Evolutionary conservation across 257 asterid genomes (phyloP).

Genomic region (Solanum pennellii): DNA sequence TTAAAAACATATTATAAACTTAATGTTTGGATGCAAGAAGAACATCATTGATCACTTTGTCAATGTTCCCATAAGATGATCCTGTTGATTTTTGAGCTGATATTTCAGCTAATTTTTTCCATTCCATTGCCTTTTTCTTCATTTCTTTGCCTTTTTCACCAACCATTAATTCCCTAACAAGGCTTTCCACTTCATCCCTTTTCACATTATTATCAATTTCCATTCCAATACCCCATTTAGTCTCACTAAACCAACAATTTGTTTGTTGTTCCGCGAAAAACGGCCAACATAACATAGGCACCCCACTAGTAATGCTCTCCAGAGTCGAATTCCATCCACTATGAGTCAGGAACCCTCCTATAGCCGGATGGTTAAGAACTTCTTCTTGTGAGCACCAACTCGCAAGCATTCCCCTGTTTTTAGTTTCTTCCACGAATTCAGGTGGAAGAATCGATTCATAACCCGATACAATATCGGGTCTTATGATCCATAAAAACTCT

Average conservation of each 20-base stretch:
- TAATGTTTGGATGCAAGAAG: not conserved
- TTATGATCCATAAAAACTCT: conserved; percentile 1
- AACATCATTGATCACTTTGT: not conserved
- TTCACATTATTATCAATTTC: not conserved
- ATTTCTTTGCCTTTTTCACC: conserved; percentile 1
- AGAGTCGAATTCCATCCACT: conserved; percentile 1
- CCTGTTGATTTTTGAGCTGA: not conserved
- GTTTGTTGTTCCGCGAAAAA: conserved; percentile 8
- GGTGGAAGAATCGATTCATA: not conserved
- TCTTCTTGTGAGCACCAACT: conserved; percentile 6
- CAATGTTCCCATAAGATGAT: not conserved
- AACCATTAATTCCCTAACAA: conserved; percentile 5
- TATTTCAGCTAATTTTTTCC: not conserved
- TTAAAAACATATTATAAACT: not conserved
- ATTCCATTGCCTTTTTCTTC: not conserved
- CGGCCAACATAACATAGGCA: conserved; percentile 8
- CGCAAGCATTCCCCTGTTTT: conserved; percentile 1
- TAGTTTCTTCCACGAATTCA: not conserved
- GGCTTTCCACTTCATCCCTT: not conserved
- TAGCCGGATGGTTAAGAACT: not conserved
- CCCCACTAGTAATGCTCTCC: not conserved
- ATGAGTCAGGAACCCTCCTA: conserved; percentile 2
- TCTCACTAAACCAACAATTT: not conserved
- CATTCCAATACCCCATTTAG: not conserved
- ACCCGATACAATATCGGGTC: not conserved